Conservation (phyloP, 176 grass and related monocot genomes). For the Eremochloa ophiuroides region DNA sequence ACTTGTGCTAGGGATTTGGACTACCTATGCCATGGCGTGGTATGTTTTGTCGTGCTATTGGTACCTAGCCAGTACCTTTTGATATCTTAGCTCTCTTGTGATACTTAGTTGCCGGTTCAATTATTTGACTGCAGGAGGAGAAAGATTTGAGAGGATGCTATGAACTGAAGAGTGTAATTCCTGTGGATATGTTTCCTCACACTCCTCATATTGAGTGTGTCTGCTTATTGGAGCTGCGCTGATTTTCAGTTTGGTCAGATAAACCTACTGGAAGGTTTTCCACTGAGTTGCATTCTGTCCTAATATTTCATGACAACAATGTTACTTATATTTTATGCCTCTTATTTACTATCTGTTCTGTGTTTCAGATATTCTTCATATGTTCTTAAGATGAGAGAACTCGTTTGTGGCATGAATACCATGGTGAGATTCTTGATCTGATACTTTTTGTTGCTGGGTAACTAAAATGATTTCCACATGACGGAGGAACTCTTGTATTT, state of each 20-base stretch:
- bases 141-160: conserved; percentile 69
- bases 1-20: conserved; percentile 86
- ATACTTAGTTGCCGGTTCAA: conserved; percentile 18
- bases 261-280: conserved; percentile 16
- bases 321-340: background rate
- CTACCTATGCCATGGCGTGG: conserved; percentile 92
- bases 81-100: background rate
- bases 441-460: background rate
- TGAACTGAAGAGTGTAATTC: conserved; percentile 58
- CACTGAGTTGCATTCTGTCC: background rate
- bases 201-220: conserved; percentile 98
- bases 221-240: conserved; percentile 73
- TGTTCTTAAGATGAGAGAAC: background rate
- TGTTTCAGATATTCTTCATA: background rate
- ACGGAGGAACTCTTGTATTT: background rate
- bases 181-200: conserved; percentile 95
- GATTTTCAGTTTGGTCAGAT: conserved; percentile 7
- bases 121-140: conserved; percentile 45
- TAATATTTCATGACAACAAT: background rate
- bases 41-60: conserved; percentile 36
- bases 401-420: background rate
- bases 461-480: background rate
- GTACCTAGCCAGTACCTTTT: background rate
- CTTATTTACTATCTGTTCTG: background rate
- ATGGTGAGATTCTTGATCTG: conserved; percentile 3